Conservation (phyloP, 2,329 filamentous ascomycete species). For the Ilyonectria sp. region DNA sequence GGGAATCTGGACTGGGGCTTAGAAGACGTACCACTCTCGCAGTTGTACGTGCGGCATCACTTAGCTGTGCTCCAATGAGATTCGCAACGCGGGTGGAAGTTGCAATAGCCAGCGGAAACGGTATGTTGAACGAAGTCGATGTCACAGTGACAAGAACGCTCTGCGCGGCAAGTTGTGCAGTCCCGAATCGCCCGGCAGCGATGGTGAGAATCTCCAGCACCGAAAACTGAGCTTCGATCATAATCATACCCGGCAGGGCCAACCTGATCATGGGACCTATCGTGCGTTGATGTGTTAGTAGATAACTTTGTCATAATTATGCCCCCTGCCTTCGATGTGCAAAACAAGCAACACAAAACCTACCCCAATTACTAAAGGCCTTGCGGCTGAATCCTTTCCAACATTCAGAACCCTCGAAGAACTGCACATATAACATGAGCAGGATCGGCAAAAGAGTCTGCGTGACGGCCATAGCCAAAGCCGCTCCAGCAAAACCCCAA, state of each 20-base stretch:
- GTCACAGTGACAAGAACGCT: conserved; percentile 84
- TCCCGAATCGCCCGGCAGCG: conserved; percentile 81
- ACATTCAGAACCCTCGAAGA: conserved; percentile 80
- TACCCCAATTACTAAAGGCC: conserved; percentile 78
- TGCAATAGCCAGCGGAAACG: conserved; percentile 91
- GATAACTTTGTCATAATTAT: too few species aligned
- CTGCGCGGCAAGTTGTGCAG: conserved; percentile 85
- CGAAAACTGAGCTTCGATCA: conserved; percentile 92
- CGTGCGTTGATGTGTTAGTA: background rate
- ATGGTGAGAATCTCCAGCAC: conserved; percentile 91
- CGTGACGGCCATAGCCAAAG: conserved; percentile 82
- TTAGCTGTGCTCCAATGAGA: conserved; percentile 85
- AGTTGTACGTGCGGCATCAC: conserved; percentile 82
- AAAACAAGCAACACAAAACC: background rate
- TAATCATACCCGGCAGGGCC: conserved; percentile 87
- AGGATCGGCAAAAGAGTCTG: conserved; percentile 81
- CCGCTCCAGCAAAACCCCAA: conserved; percentile 82
- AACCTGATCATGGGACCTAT: conserved; percentile 81
- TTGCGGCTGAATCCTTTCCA: conserved; percentile 83
- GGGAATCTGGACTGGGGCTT: background rate
- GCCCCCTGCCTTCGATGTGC: background rate
- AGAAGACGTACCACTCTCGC: conserved; percentile 74
- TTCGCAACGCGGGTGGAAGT: conserved; percentile 90
- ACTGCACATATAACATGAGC: conserved; percentile 81
- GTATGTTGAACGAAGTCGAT: conserved; percentile 87